Evolutionary conservation across 352 stramenopile genomes (phyloP).

Genomic region (Chrysophaeum taylorii): DNA sequence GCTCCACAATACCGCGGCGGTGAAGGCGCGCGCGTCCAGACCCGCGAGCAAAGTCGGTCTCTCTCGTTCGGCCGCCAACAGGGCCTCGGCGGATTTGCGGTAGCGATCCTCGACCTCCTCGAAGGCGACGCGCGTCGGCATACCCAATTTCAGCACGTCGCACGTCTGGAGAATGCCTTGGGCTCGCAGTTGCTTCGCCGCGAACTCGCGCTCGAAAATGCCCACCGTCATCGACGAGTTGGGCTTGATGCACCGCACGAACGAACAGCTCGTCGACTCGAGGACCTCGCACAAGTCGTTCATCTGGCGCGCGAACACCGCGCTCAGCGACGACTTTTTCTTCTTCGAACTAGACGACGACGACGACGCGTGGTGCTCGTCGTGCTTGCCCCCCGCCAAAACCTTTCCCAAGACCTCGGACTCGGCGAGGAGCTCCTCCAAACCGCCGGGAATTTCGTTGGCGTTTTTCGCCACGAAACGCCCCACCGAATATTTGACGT

Average conservation of each 20-base stretch:
- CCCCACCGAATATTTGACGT: constrained; percentile 35
- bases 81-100: constrained; percentile 52
- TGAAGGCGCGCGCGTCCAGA: neutral
- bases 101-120: constrained; percentile 52
- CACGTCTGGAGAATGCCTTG: constrained; percentile 68
- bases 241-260: constrained; percentile 74
- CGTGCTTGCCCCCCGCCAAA: constrained; percentile 48
- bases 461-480: constrained; percentile 53
- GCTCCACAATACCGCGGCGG: constrained; percentile 58
- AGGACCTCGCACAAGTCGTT: constrained; percentile 61
- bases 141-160: constrained; percentile 67
- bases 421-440: constrained; percentile 55
- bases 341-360: constrained; percentile 15
- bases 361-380: constrained; percentile 28
- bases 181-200: constrained; percentile 65
- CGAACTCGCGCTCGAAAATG: constrained; percentile 59
- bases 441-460: constrained; percentile 66
- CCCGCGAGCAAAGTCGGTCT: constrained; percentile 49
- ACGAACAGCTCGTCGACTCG: constrained; percentile 66
- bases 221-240: constrained; percentile 55
- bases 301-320: constrained; percentile 59
- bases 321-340: constrained; percentile 45
- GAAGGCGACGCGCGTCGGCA: constrained; percentile 65
- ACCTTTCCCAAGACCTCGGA: constrained; percentile 38
- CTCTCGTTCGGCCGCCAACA: constrained; percentile 61